These are phyloP conservation scores for Erodium maritimum DNA, from an alignment of 345 rosid species.

Conservation along the genomic window DNA sequence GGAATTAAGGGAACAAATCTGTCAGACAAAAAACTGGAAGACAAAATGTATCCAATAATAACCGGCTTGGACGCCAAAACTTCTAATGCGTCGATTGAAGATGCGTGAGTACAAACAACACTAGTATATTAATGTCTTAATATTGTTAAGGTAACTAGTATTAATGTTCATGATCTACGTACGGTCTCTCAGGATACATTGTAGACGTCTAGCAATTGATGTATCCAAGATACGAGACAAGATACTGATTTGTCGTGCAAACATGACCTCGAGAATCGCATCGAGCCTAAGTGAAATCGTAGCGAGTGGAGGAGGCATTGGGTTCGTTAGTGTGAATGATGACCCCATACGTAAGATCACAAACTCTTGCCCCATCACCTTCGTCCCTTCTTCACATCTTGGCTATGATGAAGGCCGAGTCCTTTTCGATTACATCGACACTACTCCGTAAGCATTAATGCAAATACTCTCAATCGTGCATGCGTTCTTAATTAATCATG, in stretches of 20 bases:
- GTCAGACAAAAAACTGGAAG: no score
- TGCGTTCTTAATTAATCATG: not conserved
- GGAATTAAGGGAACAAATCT: no score
- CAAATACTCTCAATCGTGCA: slow-evolving; percentile 14
- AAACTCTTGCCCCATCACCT: slow-evolving; percentile 22
- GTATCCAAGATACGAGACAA: slow-evolving; percentile 44
- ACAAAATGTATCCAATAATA: no score
- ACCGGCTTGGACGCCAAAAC: no score
- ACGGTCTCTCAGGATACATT: slow-evolving; percentile 16
- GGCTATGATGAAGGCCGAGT: slow-evolving; percentile 20
- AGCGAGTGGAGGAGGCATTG: slow-evolving; percentile 32
- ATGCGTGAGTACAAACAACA: no score
- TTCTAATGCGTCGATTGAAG: no score
- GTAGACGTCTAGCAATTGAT: slow-evolving; percentile 37
- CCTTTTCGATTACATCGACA: slow-evolving; percentile 27
- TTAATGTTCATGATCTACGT: no score
- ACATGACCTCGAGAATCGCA: slow-evolving; percentile 11
- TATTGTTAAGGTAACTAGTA: no score
- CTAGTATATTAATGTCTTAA: no score
- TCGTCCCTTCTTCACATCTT: slow-evolving; percentile 36
- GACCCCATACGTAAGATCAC: slow-evolving; percentile 5
- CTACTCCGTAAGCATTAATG: no score
- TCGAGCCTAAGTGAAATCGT: slow-evolving; percentile 18
- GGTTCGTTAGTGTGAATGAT: slow-evolving; percentile 40
- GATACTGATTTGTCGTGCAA: slow-evolving; percentile 37